Evolutionary conservation across 306 rosid species (phyloP).

Genomic region (Trichosanthes cucumerina): DNA sequence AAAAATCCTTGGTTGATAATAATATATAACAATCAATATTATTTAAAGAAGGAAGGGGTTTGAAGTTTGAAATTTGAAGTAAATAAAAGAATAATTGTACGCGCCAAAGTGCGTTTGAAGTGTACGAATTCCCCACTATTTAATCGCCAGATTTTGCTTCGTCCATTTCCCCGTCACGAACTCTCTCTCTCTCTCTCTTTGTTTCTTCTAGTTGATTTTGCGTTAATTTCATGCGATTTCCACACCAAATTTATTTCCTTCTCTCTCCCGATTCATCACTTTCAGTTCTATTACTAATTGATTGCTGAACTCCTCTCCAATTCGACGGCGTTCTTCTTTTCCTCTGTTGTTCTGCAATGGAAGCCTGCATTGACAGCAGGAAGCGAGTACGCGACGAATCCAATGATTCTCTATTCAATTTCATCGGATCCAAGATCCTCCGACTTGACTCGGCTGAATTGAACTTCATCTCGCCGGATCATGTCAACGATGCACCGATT

Average conservation of each 20-base stretch:
- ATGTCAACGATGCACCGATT: not conserved
- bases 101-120: not conserved
- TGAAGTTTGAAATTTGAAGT: not conserved
- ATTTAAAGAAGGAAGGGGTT: too few relatives aligned
- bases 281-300: too few relatives aligned
- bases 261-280: not conserved
- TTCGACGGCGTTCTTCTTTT: not conserved
- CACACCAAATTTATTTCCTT: not conserved
- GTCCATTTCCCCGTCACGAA: not conserved
- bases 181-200: not conserved
- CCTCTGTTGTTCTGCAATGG: slow-evolving; percentile 22
- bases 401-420: slow-evolving; percentile 9
- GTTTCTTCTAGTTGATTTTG: not conserved
- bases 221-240: not conserved
- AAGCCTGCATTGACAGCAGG: slow-evolving; percentile 5
- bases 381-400: slow-evolving; percentile 28
- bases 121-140: not conserved
- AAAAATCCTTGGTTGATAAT: too few relatives aligned
- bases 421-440: not conserved
- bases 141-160: not conserved
- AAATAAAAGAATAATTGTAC: not conserved
- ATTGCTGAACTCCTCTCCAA: too few relatives aligned
- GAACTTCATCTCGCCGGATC: not conserved
- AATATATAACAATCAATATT: too few relatives aligned
- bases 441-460: slow-evolving; percentile 16